Conservation (phyloP, 2,329 filamentous ascomycete genomes). For the Metarhizium rileyi region DNA sequence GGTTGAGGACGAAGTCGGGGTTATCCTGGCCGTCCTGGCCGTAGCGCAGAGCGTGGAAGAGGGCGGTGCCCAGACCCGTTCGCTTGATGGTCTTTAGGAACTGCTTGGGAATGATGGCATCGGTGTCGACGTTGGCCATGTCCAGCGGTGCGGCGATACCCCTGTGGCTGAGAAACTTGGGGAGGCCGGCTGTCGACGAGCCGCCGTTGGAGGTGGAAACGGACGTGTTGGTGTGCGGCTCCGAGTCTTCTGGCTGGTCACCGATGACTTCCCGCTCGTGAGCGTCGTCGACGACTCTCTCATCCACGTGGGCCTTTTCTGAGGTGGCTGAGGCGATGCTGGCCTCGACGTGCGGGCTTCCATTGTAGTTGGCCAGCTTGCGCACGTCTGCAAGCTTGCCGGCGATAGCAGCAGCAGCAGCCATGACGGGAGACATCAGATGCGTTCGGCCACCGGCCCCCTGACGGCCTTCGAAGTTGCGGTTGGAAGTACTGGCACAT, state of each 20-base stretch:
- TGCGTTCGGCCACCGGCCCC: slow-evolving; percentile 87
- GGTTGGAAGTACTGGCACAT: slow-evolving; percentile 91
- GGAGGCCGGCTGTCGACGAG: slow-evolving; percentile 52
- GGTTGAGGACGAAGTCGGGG: slow-evolving; percentile 78
- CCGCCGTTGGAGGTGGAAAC: slow-evolving; percentile 17
- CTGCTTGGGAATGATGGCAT: slow-evolving; percentile 98
- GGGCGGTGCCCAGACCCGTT: slow-evolving; percentile 77
- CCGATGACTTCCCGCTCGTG: slow-evolving; percentile 41
- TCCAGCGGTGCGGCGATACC: slow-evolving; percentile 84
- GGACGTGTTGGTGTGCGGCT: slow-evolving; percentile 54
- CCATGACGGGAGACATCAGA: slow-evolving; percentile 95
- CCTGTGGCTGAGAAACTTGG: slow-evolving; percentile 74
- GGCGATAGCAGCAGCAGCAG: slow-evolving; percentile 78
- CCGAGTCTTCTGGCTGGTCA: slow-evolving; percentile 54
- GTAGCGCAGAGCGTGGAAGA: slow-evolving; percentile 81
- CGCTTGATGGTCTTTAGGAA: slow-evolving; percentile 99
- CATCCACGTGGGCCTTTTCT: slow-evolving; percentile 40
- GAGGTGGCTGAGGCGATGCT: slow-evolving; percentile 26
- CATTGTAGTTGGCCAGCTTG: slow-evolving; percentile 56
- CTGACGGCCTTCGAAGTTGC: slow-evolving; percentile 95
- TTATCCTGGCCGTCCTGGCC: slow-evolving; percentile 65
- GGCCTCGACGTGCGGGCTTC: slow-evolving; percentile 51
- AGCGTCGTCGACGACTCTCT: slow-evolving; percentile 41
- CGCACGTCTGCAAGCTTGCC: slow-evolving; percentile 90
- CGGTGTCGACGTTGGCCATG: slow-evolving; percentile 89